These are phyloP conservation scores for Termitomyces sp. DNA, from an alignment of 768 basidiomycete species.

Conservation along the genomic window DNA sequence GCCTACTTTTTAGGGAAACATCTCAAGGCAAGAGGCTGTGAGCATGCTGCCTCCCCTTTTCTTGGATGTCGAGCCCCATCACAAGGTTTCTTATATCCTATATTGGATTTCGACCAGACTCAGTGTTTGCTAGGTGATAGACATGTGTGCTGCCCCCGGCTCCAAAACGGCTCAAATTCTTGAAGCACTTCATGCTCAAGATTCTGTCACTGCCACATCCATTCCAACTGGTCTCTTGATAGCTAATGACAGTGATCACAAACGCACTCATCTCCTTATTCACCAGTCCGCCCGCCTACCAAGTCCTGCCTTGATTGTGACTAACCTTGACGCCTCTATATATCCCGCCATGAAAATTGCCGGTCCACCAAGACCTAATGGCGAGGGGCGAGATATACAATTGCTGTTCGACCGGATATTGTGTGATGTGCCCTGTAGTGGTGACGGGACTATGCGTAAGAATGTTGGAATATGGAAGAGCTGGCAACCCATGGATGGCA, in stretches of 20 bases:
- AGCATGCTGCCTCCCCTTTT: slow-evolving; percentile 99
- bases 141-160: slow-evolving; percentile 98
- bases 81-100: slow-evolving; percentile 40
- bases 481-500: slow-evolving; percentile 87
- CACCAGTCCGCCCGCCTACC: slow-evolving; percentile 96
- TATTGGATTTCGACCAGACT: not conserved
- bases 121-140: slow-evolving; percentile 59
- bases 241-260: slow-evolving; percentile 94
- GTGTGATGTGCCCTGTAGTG: slow-evolving; percentile 96
- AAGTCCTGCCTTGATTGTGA: slow-evolving; percentile 88
- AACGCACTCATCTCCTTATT: slow-evolving; percentile 92
- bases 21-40: slow-evolving; percentile 95
- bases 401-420: slow-evolving; percentile 90
- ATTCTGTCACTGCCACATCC: slow-evolving; percentile 55
- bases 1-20: slow-evolving; percentile 64
- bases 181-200: slow-evolving; percentile 86
- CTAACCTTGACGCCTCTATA: slow-evolving; percentile 91
- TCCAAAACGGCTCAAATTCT: slow-evolving; percentile 97
- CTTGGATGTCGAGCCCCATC: slow-evolving; percentile 91
- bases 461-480: slow-evolving; percentile 93
- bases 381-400: slow-evolving; percentile 33
- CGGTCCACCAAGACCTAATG: slow-evolving; percentile 24
- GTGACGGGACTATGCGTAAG: slow-evolving; percentile 94
- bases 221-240: slow-evolving; percentile 83
- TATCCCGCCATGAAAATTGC: slow-evolving; percentile 65